Percentiles rank a stretch among this genome's conserved stretches.
phyloP scores from a whole-genome alignment of 2,329 filamentous ascomycete genomes.

The Fusarium cicatricum region DNA sequence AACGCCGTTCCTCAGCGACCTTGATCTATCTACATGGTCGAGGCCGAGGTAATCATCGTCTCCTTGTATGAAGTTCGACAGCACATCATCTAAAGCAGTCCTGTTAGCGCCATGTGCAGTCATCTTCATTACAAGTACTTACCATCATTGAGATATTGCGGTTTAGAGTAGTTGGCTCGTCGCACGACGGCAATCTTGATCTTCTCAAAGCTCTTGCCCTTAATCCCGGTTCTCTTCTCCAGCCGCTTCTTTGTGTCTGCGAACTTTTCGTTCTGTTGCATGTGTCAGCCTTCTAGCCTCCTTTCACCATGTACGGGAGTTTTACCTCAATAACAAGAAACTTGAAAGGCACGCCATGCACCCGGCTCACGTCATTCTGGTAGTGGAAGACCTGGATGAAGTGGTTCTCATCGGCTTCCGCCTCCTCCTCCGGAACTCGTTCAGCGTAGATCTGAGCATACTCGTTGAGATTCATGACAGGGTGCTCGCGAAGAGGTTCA shows the following conservation, averaged over 20 bases:
- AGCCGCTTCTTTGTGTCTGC: constrained; percentile 93
- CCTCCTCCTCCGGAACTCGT: constrained; percentile 76
- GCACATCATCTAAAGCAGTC: constrained; percentile 60
- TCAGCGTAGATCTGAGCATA: constrained; percentile 86
- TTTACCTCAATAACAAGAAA: constrained; percentile 84
- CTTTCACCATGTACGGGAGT: not conserved
- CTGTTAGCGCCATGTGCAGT: constrained; percentile 31
- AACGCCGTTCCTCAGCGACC: constrained; percentile 65
- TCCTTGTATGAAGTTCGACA: constrained; percentile 60
- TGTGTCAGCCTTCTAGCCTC: constrained; percentile 8
- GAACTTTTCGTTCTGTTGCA: constrained; percentile 77
- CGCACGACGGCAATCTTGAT: constrained; percentile 91
- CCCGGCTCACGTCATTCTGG: constrained; percentile 84
- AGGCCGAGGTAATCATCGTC: constrained; percentile 71
- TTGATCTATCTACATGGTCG: constrained; percentile 71
- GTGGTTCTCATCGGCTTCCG: constrained; percentile 63
- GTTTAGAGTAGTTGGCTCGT: constrained; percentile 76
- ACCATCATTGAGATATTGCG: constrained; percentile 89
- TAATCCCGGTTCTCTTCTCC: constrained; percentile 90
- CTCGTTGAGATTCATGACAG: constrained; percentile 85
- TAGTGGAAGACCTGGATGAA: constrained; percentile 89
- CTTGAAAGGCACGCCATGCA: constrained; percentile 90
- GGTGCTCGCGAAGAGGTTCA: constrained; percentile 73
- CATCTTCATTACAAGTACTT: not conserved
- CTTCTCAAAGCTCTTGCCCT: constrained; percentile 98